Evolutionary conservation across 2,329 filamentous ascomycete genomes (phyloP).

Genomic region (Fusarium sp.): DNA sequence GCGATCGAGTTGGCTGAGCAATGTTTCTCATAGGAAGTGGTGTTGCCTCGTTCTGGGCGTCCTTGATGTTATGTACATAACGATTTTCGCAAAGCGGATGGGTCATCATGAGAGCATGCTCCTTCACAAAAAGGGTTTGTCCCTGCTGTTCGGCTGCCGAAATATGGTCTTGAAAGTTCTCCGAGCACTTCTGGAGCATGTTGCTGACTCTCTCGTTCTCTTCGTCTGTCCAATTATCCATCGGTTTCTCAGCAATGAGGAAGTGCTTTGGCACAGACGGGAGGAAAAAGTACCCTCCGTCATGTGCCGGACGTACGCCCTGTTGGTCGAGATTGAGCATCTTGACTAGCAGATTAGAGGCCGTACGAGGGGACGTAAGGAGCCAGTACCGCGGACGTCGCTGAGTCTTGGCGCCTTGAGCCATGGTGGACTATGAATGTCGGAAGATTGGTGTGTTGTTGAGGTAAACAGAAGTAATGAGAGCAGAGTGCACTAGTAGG

Average conservation of each 20-base stretch:
- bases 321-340: constrained; percentile 39
- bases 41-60: constrained; percentile 1
- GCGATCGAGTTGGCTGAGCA: constrained; percentile 22
- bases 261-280: constrained; percentile 11
- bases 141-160: constrained; percentile 26
- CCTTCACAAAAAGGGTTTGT: constrained; percentile 29
- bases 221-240: constrained; percentile 32
- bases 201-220: neutral
- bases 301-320: constrained; percentile 22
- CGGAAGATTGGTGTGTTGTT: neutral
- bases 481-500: too few species aligned
- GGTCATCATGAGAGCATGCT: constrained; percentile 32
- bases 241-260: constrained; percentile 8
- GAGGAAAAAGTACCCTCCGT: constrained; percentile 41
- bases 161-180: constrained; percentile 30
- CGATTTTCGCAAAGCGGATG: constrained; percentile 19
- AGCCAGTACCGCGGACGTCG: constrained; percentile 33
- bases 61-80: neutral
- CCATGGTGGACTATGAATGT: constrained; percentile 8
- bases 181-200: constrained; percentile 11
- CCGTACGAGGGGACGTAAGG: constrained; percentile 35
- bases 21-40: neutral
- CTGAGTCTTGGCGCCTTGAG: constrained; percentile 11
- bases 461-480: neutral
- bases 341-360: constrained; percentile 39